phyloP scores from a whole-genome alignment of 345 rosid genomes.

The Pugionium cornutum region DNA sequence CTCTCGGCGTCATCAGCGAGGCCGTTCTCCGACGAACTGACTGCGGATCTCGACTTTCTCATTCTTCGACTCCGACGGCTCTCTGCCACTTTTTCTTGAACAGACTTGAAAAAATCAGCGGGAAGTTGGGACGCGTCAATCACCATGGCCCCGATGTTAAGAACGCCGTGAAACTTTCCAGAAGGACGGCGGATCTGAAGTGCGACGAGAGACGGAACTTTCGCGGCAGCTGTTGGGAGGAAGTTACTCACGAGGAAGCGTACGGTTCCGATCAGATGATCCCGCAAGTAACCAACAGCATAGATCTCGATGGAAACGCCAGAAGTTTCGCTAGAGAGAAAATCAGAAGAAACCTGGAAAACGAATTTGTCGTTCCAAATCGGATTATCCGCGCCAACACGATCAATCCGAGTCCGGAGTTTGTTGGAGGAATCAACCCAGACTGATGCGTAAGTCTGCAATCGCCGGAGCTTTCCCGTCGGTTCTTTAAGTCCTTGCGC shows the following conservation, averaged over 20 bases:
- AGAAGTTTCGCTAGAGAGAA: conserved; percentile 70
- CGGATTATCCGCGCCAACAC: conserved; percentile 66
- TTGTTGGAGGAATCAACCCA: conserved; percentile 64
- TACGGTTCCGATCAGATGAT: conserved; percentile 65
- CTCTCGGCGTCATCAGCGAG: conserved; percentile 27
- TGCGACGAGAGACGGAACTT: conserved; percentile 65
- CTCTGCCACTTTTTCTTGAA: conserved; percentile 23
- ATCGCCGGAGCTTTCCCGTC: conserved; percentile 49
- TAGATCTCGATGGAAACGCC: conserved; percentile 75
- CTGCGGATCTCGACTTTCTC: conserved; percentile 37
- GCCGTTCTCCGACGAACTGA: conserved; percentile 27
- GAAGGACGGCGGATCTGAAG: conserved; percentile 83
- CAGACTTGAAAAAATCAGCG: conserved; percentile 35
- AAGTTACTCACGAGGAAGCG: conserved; percentile 71
- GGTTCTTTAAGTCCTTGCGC: conserved; percentile 81
- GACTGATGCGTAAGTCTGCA: conserved; percentile 69
- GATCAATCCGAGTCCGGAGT: conserved; percentile 68
- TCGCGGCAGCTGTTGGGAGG: conserved; percentile 44
- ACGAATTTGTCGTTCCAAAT: conserved; percentile 88
- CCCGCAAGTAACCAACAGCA: conserved; percentile 64
- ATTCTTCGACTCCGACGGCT: conserved; percentile 29
- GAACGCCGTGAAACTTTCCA: conserved; percentile 68
- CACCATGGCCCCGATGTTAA: conserved; percentile 64
- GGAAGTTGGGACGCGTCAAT: conserved; percentile 52
- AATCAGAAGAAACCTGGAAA: conserved; percentile 59